Base-by-base conservation (phyloP, 768 basidiomycete species). In the Auricularia cornea region DNA sequence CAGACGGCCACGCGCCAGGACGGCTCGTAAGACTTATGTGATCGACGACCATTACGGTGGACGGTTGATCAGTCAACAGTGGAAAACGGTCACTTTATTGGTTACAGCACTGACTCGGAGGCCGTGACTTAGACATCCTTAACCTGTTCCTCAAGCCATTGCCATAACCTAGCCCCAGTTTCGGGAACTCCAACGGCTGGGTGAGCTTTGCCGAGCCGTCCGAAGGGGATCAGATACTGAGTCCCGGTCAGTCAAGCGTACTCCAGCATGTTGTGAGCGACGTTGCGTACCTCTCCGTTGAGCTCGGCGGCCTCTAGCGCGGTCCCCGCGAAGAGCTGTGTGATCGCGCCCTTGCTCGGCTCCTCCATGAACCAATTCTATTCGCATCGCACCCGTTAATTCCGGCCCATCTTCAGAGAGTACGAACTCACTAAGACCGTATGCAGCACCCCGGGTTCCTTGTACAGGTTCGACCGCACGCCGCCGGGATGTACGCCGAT, bases 181-280 rank as follows among this genome's bases (percentile, higher is more conserved):
- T 72, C 65, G 26, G 72, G 71, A 66, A 81, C 78, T 54, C 72
- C 69, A 1, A 74, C 72, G 3, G 72, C 72, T 14, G 70, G 65
- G n/a, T 65, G 71, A 0, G 74, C 64, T 1, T 30, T 56, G 1
- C 79, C 81, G 1, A 76, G 29, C 28, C 78, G 73, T 18, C 77
- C 81, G 80, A 79, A 83, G 0, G 81, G 80, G 56, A 80, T 70
- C 38, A 82, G 74, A 63, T 77, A 83, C 78, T 82, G 41, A 29
- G 20, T 48, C 63, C 3, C 8, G 29, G 28, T 57, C 6, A 57
- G 28, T 30, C 2, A 14, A 57, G 1, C 8, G 6, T 20, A 6
- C 8, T 32, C 11, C 5, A 10, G 14, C 23, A 20, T 1, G 14
- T 6, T 60, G 14, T 35, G 31, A 11, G 59, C 0, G 33, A 38